Percentiles rank a stretch among this genome's conserved stretches.
Evolutionary conservation across 495 filamentous ascomycete genomes (phyloP).

Genomic region (Physcia stellaris): DNA sequence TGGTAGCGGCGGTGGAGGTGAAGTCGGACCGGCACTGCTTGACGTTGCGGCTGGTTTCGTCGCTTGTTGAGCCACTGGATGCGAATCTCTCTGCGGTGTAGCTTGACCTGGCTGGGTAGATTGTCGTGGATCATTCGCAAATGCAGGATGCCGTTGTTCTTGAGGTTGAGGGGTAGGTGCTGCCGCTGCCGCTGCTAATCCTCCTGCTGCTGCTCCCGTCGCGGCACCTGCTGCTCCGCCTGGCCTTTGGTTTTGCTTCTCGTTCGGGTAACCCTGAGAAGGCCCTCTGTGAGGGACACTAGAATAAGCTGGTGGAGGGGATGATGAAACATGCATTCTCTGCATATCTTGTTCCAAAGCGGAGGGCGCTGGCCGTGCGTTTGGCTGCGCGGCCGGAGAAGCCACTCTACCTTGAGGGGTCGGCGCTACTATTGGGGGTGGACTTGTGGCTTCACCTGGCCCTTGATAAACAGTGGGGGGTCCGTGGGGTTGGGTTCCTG

Average conservation of each 20-base stretch:
- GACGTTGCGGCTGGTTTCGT: slow-evolving; percentile 33
- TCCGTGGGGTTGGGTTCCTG: slow-evolving; percentile 77
- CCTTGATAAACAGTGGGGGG: slow-evolving; percentile 92
- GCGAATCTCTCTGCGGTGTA: too few relatives aligned
- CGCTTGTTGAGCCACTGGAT: slow-evolving; percentile 25
- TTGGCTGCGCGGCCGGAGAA: slow-evolving; percentile 9
- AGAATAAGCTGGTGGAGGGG: slow-evolving; percentile 86
- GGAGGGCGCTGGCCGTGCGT: slow-evolving; percentile 29
- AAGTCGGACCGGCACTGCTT: slow-evolving; percentile 50
- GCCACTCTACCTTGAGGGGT: slow-evolving; percentile 12
- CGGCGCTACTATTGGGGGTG: slow-evolving; percentile 13
- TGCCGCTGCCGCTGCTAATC: slow-evolving; percentile 2
- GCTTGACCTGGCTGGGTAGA: slow-evolving; percentile 22
- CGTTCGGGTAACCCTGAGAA: slow-evolving; percentile 62
- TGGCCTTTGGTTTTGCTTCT: slow-evolving; percentile 45
- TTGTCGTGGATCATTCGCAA: slow-evolving; percentile 62
- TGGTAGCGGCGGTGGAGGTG: slow-evolving; percentile 82
- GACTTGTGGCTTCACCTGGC: slow-evolving; percentile 30
- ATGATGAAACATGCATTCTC: slow-evolving; percentile 68
- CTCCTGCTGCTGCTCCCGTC: slow-evolving; percentile 8
- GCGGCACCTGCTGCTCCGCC: slow-evolving; percentile 20
- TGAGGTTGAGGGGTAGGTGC: slow-evolving; percentile 25
- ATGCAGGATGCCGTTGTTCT: slow-evolving; percentile 63
- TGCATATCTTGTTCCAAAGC: slow-evolving; percentile 79
- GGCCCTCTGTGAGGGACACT: too few relatives aligned